Base-by-base conservation (phyloP, 192 early-diverging fungal species). In the Backusella luteola region DNA sequence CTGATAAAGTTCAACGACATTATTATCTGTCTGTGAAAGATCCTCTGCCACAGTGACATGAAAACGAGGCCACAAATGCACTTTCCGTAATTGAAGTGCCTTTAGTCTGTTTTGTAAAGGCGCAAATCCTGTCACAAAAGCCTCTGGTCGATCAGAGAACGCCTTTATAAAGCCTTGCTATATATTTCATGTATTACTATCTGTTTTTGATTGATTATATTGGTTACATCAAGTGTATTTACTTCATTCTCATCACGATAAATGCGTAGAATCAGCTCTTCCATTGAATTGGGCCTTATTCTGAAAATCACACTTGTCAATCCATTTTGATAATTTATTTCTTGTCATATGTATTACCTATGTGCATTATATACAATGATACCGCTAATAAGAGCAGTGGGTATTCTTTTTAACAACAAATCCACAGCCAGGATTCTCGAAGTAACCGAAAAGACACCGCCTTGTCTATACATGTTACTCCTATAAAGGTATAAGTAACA, bases 401-500 rank as follows among this genome's bases (percentile, higher is more conserved):
- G 96, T 6, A 97, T 87, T 14, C 91, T 76, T 23, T 88, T 85
- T 75, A 91, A 93, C 39, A 99, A 87, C 77, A 99, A 79, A 81
- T 99, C 97, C 23, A 97, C 94, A 6, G 96, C 91, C 2, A 99
- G 76, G 41, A 99, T 96, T 19, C 92, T 87, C 35, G 96, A 94
- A 0, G 96, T 96, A 39, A 95, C 86, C 2, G 94, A 89, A 56
- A 99, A 82, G 1, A 98, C 86, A 9, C 97, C 97, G 67, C 97
- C 94, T 17, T 80, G 76, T 1, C 90, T 83, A 81, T 99, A 99
- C 41, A 96, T 75, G 2, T 90, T 82, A 34, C 70, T 75, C 36
- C 90, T 85, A 66, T 73, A 69, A 4, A 75, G 0, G 78, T 82
- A 46, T 44, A 36, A 68, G 67, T 36, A 35, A 70, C 34, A 76